Conservation (phyloP, 148 eudicot species). For the Rhododendron kiyosumense region DNA sequence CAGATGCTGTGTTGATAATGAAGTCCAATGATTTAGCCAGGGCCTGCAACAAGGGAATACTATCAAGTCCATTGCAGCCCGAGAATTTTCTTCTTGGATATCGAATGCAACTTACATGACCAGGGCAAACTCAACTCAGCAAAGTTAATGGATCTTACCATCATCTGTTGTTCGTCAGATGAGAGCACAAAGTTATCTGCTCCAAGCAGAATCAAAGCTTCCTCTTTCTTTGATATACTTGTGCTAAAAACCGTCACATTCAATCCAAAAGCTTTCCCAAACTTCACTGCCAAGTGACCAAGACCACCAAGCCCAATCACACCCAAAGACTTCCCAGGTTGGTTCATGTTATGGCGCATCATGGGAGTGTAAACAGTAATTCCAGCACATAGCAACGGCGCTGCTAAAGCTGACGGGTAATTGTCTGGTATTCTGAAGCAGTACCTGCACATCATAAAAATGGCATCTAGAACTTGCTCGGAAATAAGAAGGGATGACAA, state of each 20-base stretch:
- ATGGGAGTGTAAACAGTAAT: constrained; percentile 76
- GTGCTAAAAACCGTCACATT: constrained; percentile 81
- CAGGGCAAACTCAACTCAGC: not conserved
- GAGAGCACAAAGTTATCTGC: constrained; percentile 72
- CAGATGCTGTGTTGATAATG: constrained; percentile 76
- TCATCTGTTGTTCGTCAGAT: constrained; percentile 56
- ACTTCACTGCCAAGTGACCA: constrained; percentile 79
- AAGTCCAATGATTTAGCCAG: constrained; percentile 58
- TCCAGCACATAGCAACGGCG: constrained; percentile 81
- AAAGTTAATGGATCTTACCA: constrained; percentile 23
- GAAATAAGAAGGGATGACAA: not conserved
- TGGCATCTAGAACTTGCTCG: constrained; percentile 2
- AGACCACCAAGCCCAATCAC: constrained; percentile 84
- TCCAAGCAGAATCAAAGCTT: constrained; percentile 48
- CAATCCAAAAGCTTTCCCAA: constrained; percentile 86
- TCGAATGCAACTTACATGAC: not conserved
- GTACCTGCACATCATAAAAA: not conserved
- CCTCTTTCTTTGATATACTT: constrained; percentile 60
- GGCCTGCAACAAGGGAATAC: constrained; percentile 32
- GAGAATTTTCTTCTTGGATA: not conserved
- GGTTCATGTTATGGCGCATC: constrained; percentile 71
- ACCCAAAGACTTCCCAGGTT: constrained; percentile 79
- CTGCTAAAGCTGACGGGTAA: constrained; percentile 61
- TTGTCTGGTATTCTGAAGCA: constrained; percentile 49
- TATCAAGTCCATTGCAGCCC: not conserved